Conservation (phyloP, 257 asterid genomes). For the Solanum medicagineum region DNA sequence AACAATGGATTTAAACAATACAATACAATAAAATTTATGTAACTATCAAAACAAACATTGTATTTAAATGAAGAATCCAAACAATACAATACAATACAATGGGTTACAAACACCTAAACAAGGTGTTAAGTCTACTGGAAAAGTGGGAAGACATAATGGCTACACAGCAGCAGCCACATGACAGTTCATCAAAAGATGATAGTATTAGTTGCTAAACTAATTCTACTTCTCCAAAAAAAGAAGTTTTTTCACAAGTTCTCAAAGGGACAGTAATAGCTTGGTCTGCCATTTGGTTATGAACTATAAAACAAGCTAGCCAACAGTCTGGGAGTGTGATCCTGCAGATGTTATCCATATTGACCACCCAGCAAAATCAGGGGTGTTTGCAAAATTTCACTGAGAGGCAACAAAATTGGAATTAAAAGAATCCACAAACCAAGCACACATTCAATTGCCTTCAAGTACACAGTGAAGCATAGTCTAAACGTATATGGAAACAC, state of each 20-base stretch:
- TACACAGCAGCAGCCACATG: neutral
- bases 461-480: neutral
- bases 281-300: neutral
- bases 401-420: neutral
- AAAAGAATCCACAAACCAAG: neutral
- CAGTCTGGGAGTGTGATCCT: neutral
- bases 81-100: no score
- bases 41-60: no score
- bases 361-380: neutral
- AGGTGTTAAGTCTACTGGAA: neutral
- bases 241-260: neutral
- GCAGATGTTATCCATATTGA: neutral
- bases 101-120: no score
- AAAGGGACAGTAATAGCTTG: neutral
- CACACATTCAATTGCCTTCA: neutral
- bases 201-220: neutral
- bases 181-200: neutral
- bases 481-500: neutral
- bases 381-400: neutral
- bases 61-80: no score
- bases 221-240: neutral
- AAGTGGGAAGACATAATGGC: neutral
- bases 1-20: no score
- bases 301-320: neutral
- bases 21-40: no score